A percentile compares a stretch with the other conserved stretches of the same genome.
Conservation (phyloP, 768 basidiomycete genomes). For the Cystobasidium ongulense region DNA sequence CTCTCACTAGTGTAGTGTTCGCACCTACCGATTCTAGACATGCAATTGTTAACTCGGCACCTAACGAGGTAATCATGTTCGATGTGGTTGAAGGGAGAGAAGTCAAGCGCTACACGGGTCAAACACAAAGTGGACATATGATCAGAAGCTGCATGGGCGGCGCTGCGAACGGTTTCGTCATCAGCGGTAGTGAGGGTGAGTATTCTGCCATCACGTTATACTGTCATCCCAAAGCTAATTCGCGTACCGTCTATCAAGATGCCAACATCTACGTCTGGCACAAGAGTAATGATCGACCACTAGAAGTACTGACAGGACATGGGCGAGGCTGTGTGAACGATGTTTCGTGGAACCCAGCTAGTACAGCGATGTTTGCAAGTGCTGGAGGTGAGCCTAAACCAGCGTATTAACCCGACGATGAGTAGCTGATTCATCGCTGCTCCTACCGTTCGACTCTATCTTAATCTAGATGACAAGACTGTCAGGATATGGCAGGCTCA, state of each 20-base stretch:
- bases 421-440: not conserved
- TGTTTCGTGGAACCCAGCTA: slow-evolving; percentile 89
- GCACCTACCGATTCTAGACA: slow-evolving; percentile 72
- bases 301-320: slow-evolving; percentile 85
- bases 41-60: slow-evolving; percentile 76
- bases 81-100: slow-evolving; percentile 61
- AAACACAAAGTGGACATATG: slow-evolving; percentile 71
- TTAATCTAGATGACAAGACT: slow-evolving; percentile 61
- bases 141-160: slow-evolving; percentile 93
- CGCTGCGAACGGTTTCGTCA: slow-evolving; percentile 72
- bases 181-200: slow-evolving; percentile 91
- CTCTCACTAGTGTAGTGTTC: slow-evolving; percentile 78
- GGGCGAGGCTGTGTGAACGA: slow-evolving; percentile 84
- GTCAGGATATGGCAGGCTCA: slow-evolving; percentile 70
- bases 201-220: slow-evolving; percentile 16
- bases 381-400: slow-evolving; percentile 52
- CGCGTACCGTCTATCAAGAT: slow-evolving; percentile 52
- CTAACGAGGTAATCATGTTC: slow-evolving; percentile 84
- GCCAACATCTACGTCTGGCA: slow-evolving; percentile 94
- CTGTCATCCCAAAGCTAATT: not conserved
- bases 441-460: not conserved
- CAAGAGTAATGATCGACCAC: slow-evolving; percentile 65
- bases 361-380: slow-evolving; percentile 86
- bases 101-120: slow-evolving; percentile 74
- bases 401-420: not conserved